These are phyloP conservation scores for Ramichloridium luteum DNA, from an alignment of 2,329 filamentous ascomycete species.

Conservation along the genomic window DNA sequence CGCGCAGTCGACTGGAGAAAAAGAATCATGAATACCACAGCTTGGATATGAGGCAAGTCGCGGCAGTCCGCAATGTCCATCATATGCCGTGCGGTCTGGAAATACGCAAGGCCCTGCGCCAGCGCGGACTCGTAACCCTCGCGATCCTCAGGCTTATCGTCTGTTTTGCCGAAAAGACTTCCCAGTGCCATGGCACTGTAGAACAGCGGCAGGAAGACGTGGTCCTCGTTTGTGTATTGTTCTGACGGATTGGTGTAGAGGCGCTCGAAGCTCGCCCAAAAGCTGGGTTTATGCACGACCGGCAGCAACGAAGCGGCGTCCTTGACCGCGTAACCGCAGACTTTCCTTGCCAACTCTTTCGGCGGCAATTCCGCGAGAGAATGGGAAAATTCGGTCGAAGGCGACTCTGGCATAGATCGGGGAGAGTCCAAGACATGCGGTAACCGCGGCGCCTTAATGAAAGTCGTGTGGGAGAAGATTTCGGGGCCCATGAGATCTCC, in stretches of 20 bases:
- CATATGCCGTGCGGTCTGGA: constrained; percentile 36
- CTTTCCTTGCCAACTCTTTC: constrained; percentile 41
- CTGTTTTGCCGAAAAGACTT: constrained; percentile 34
- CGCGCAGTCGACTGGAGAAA: constrained; percentile 42
- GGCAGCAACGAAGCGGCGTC: constrained; percentile 53
- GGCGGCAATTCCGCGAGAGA: constrained; percentile 55
- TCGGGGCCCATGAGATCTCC: constrained; percentile 60
- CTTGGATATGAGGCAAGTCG: constrained; percentile 38
- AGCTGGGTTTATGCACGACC: constrained; percentile 70
- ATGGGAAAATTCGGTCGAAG: constrained; percentile 42
- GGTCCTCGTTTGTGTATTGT: constrained; percentile 33
- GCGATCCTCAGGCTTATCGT: constrained; percentile 24
- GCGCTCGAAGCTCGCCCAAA: constrained; percentile 63
- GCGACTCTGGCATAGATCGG: constrained; percentile 45
- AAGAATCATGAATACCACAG: constrained; percentile 41
- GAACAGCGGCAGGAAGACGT: constrained; percentile 36
- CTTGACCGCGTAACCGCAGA: constrained; percentile 49
- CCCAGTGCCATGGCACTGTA: constrained; percentile 38
- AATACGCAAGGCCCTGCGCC: constrained; percentile 40
- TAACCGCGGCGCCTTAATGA: constrained; percentile 42
- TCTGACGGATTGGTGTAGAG: constrained; percentile 57
- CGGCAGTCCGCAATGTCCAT: constrained; percentile 42
- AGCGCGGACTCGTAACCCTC: constrained; percentile 35
- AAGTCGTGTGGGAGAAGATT: constrained; percentile 42
- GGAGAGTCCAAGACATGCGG: constrained; percentile 58